These are phyloP conservation scores for Endocalyx cinctus DNA, from an alignment of 2,329 filamentous ascomycete species.

Conservation along the genomic window DNA sequence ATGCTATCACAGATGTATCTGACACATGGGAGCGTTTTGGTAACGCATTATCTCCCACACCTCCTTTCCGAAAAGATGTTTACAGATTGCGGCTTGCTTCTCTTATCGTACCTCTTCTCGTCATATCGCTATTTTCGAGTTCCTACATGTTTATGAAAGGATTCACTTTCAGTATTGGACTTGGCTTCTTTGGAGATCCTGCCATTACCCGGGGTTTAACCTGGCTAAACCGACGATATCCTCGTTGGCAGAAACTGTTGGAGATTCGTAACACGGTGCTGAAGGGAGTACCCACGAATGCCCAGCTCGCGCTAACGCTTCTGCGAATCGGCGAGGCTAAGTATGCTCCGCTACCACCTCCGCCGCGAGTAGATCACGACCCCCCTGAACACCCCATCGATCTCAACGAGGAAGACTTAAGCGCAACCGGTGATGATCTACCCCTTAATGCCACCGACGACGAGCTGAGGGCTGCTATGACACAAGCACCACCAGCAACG, in stretches of 20 bases:
- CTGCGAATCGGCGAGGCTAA: conserved; percentile 79
- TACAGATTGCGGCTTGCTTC: conserved; percentile 52
- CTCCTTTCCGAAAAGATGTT: conserved; percentile 52
- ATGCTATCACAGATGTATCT: conserved; percentile 39
- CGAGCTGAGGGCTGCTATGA: conserved; percentile 63
- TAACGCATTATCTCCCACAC: conserved; percentile 57
- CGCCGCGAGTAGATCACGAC: conserved; percentile 32
- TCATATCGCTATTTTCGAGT: conserved; percentile 48
- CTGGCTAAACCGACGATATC: conserved; percentile 56
- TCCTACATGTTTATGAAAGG: conserved; percentile 62
- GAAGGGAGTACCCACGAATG: conserved; percentile 80
- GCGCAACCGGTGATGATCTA: conserved; percentile 38
- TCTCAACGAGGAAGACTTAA: conserved; percentile 43
- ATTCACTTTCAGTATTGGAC: conserved; percentile 62
- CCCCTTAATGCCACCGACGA: conserved; percentile 57
- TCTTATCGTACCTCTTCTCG: conserved; percentile 46
- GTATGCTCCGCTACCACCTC: conserved; percentile 69
- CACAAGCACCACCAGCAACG: conserved; percentile 33
- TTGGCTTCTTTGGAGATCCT: conserved; percentile 77
- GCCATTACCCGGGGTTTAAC: conserved; percentile 56
- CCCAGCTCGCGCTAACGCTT: conserved; percentile 75
- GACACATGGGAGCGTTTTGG: conserved; percentile 38
- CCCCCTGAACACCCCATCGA: conserved; percentile 32
- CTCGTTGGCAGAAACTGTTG: conserved; percentile 70
- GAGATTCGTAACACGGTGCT: conserved; percentile 72